These are phyloP conservation scores for Ustilago vetiveriae DNA, from an alignment of 1,284 basidiomycete genomes.

Conservation along the genomic window DNA sequence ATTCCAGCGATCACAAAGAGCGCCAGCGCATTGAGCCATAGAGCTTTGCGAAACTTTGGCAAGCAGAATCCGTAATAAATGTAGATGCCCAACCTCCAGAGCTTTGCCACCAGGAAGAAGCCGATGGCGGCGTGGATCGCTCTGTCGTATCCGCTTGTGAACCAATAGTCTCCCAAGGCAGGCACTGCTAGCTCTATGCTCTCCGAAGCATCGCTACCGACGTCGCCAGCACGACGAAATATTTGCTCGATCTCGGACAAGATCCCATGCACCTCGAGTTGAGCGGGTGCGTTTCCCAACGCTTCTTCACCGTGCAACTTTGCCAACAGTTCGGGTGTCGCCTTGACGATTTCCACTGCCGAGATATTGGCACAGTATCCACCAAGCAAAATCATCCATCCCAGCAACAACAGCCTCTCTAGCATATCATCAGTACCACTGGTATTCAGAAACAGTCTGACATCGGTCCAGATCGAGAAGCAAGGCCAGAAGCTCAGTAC, in stretches of 20 bases:
- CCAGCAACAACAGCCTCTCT: conserved; percentile 59
- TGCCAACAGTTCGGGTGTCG: conserved; percentile 31
- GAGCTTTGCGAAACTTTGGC: conserved; percentile 59
- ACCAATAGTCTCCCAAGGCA: conserved; percentile 51
- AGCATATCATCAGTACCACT: conserved; percentile 65
- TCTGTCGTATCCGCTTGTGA: conserved; percentile 45
- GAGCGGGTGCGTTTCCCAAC: conserved; percentile 12
- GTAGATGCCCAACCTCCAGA: conserved; percentile 45
- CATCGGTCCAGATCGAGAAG: conserved; percentile 62
- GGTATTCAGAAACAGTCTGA: conserved; percentile 59
- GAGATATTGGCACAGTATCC: conserved; percentile 64
- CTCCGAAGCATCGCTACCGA: background rate
- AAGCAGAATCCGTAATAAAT: conserved; percentile 59
- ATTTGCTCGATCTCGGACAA: conserved; percentile 15
- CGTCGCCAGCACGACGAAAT: conserved; percentile 12
- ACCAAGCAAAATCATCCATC: conserved; percentile 63
- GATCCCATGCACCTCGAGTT: conserved; percentile 10
- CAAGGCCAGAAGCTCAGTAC: conserved; percentile 62
- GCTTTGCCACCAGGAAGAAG: conserved; percentile 62
- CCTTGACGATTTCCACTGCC: conserved; percentile 44
- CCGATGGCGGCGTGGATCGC: conserved; percentile 53
- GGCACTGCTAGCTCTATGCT: conserved; percentile 17
- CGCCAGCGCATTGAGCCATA: conserved; percentile 54
- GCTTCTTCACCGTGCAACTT: conserved; percentile 9
- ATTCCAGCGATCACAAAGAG: conserved; percentile 45